Percentiles rank a stretch among this genome's conserved stretches.
phyloP scores from a whole-genome alignment of 2,329 filamentous ascomycete species.

The Nemania serpens region DNA sequence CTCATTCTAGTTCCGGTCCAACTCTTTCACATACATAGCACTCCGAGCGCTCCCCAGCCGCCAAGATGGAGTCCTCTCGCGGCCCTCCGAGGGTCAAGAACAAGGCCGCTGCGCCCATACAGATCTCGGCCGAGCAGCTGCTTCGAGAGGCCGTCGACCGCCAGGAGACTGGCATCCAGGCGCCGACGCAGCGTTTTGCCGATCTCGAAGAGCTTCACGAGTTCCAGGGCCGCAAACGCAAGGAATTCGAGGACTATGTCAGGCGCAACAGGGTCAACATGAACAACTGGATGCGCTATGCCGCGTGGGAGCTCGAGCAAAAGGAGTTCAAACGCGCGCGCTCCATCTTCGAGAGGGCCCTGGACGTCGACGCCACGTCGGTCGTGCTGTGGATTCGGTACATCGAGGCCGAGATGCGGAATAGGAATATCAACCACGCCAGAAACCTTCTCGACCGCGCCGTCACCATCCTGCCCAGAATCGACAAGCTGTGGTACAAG shows the following conservation, averaged over 20 bases:
- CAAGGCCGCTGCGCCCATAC: constrained; percentile 87
- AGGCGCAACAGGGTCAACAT: constrained; percentile 92
- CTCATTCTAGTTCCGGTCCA: not conserved
- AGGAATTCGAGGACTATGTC: constrained; percentile 98
- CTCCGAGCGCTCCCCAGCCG: constrained; percentile 12
- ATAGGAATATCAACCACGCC: constrained; percentile 93
- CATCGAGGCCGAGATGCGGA: constrained; percentile 95
- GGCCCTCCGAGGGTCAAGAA: constrained; percentile 98
- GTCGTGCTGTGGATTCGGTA: constrained; percentile 90
- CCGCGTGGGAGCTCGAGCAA: constrained; percentile 95
- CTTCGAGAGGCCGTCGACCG: constrained; percentile 96
- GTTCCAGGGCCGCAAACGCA: constrained; percentile 92
- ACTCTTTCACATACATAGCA: not conserved
- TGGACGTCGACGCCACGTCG: constrained; percentile 88
- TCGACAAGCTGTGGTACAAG: constrained; percentile 99
- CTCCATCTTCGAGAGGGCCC: constrained; percentile 90
- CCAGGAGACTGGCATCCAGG: constrained; percentile 85
- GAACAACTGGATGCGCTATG: constrained; percentile 99
- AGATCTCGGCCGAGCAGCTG: constrained; percentile 97
- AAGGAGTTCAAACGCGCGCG: constrained; percentile 93
- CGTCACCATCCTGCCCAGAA: constrained; percentile 85
- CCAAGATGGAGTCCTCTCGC: constrained; percentile 82
- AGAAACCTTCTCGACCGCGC: constrained; percentile 92
- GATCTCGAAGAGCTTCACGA: constrained; percentile 98
- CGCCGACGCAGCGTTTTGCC: constrained; percentile 91